These are phyloP conservation scores for Panicum virgatum DNA, from an alignment of 202 grass and related monocot genomes.

Conservation along the genomic window DNA sequence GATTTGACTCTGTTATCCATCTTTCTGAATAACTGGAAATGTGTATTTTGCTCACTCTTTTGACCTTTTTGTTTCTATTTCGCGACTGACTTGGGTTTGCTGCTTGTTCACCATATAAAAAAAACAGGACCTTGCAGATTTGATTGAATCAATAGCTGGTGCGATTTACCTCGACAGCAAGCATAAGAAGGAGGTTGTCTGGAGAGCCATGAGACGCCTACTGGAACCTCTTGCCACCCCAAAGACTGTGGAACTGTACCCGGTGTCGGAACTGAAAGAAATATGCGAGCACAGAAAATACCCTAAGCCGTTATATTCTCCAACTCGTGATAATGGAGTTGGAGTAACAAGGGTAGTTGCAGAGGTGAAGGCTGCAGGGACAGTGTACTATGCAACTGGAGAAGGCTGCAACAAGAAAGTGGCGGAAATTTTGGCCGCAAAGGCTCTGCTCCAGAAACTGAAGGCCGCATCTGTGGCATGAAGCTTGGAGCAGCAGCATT, in stretches of 20 bases:
- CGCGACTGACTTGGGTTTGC: background rate
- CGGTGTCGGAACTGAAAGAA: constrained; percentile 53
- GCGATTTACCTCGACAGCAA: constrained; percentile 70
- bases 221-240: constrained; percentile 64
- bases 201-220: constrained; percentile 53
- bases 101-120: background rate
- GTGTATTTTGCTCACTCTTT: background rate
- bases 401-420: constrained; percentile 35
- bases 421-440: constrained; percentile 42
- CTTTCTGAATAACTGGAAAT: background rate
- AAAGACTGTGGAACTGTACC: constrained; percentile 51
- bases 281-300: constrained; percentile 39
- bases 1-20: background rate
- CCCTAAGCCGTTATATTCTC: constrained; percentile 18
- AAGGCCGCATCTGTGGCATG: constrained; percentile 9
- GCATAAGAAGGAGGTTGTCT: constrained; percentile 55
- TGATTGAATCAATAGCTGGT: constrained; percentile 74
- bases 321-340: constrained; percentile 16
- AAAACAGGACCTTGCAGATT: constrained; percentile 71
- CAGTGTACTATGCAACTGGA: constrained; percentile 6
- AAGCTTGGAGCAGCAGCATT: background rate
- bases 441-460: constrained; percentile 45
- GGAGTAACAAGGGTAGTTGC: constrained; percentile 42
- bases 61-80: background rate
- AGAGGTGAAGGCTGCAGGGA: constrained; percentile 38